Evolutionary conservation across 2,329 filamentous ascomycete species (phyloP), one percentile per base, ranked within the genome.

Genomic region (Juglanconis sp.): DNA sequence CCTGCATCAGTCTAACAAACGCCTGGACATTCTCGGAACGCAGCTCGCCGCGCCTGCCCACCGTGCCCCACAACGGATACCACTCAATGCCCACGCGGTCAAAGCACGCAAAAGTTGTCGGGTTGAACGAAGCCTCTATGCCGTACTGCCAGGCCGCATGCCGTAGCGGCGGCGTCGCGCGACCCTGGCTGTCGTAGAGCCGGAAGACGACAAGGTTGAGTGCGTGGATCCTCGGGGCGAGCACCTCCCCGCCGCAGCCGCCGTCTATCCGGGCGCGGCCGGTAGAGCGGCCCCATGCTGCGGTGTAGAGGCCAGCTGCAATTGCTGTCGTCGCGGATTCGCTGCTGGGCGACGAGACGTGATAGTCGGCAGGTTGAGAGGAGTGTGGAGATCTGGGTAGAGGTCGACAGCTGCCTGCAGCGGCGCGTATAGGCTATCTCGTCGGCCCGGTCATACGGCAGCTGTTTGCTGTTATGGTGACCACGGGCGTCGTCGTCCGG

Each of bases 351-450:
- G 46, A 56, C 5, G 13, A 49, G 34, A 2, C 54, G 54, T 4
- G 54, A 56, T 1, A 56, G 54, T 3, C 54, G 44, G 54, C 54
- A 56, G n/a, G 54, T 50, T 8, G 44, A 38, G 15, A 56, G 54
- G 5, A 56, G 54, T 4, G 44, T 40, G 1, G 34, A 13, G 24
- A 56, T 32, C 34, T 50, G 54, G 3, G 54, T 56, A 13, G 49
- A 56, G 11, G 54, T 30, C 32, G 54, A 56, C 4, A 56, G 46
- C 13, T 56, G 32, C 34, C 54, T 49, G 34, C 54, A 56, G 13
- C 54, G 54, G 9, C 46, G 46, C 34, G 54, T 56, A 5, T 50
- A 34, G 24, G 35, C 46, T 13, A 56, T 42, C 24, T 56, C 54
- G 10, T 50, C 34, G n/a, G 35, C 54, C 3, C 3, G 31, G n/a